These are phyloP conservation scores for Nicotiana rustica DNA, from an alignment of 305 asterid genomes.

Conservation along the genomic window DNA sequence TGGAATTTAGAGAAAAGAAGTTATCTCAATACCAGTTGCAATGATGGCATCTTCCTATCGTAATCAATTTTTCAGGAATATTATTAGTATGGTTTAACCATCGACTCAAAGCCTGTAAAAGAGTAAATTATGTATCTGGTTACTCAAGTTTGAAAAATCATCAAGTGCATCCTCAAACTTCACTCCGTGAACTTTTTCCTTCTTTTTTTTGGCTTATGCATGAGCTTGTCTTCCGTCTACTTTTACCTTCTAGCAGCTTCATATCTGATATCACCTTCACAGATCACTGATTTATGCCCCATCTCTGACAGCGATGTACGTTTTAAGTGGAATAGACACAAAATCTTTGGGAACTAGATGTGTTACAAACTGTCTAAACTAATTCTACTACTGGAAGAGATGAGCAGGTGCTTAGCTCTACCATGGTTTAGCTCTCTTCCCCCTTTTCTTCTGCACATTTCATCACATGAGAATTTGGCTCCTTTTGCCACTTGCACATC, in stretches of 20 bases:
- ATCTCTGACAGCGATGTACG: neutral
- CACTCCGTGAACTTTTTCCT: neutral
- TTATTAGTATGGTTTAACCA: neutral
- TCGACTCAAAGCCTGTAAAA: neutral
- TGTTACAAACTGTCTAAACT: neutral
- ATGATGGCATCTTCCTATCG: slow-evolving; percentile 3
- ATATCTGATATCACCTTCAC: neutral
- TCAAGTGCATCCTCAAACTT: neutral
- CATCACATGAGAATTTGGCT: no score
- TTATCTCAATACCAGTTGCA: neutral
- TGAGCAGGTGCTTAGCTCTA: no score
- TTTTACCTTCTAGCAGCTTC: neutral
- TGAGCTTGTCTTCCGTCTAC: slow-evolving; percentile 2
- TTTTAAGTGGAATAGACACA: neutral
- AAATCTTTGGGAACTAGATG: neutral
- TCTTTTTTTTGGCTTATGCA: neutral
- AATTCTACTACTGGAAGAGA: no score
- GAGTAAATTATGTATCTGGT: neutral
- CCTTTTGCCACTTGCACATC: no score
- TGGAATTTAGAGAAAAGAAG: neutral
- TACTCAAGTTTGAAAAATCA: neutral
- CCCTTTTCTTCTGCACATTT: no score
- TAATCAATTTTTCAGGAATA: slow-evolving; percentile 17
- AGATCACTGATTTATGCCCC: slow-evolving; percentile 5
- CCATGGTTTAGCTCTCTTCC: no score